Evolutionary conservation across 306 rosid species (phyloP), one percentile per base, ranked within the genome.

Genomic region (Prosopis cineraria): DNA sequence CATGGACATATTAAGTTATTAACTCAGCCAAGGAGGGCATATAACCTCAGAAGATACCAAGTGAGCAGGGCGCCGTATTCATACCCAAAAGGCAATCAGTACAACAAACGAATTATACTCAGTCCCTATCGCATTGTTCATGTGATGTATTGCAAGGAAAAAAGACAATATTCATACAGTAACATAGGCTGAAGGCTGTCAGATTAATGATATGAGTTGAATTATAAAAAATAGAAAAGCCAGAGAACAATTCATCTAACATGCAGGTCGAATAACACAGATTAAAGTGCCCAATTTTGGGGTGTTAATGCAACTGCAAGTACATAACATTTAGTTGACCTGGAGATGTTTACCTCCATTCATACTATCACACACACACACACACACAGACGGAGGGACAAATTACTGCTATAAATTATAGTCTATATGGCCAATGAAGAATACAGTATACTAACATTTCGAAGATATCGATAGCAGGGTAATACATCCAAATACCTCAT

Each of bases 61-160:
- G 5, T 11, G 10, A 24, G 64, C 64, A 13, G 11, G 58, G 14
- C 31, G 22, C 10, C 3, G 29, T 36, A 33, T 34, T 60, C 20
- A 24, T 13, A 31, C 53, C 48, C 30, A 53, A 55, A 30, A 1
- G 66, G 10, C 37, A 10, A 53, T 19, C 5, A 45, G 6, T 48
- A 30, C 36, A 39, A 75, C 39, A 25, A 75, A 30, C 14, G 58
- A 36, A 40, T 62, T 47, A 45, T n/a, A 33, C 19, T 20, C 60
- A 40, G 44, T 7, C 22, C 14, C n/a, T 68, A 60, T 74, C 34
- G 76, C 29, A 67, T 24, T 25, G 40, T 37, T 66, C 55, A 74
- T 12, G 41, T 74, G 3, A 6, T 5, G 70, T 31, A 16, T 24
- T 12, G 25, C 52, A 78, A 70, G 1, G 64, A 78, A 70, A 60